Conservation (phyloP, 2,329 filamentous ascomycete genomes). For the Microdochium nivale region DNA sequence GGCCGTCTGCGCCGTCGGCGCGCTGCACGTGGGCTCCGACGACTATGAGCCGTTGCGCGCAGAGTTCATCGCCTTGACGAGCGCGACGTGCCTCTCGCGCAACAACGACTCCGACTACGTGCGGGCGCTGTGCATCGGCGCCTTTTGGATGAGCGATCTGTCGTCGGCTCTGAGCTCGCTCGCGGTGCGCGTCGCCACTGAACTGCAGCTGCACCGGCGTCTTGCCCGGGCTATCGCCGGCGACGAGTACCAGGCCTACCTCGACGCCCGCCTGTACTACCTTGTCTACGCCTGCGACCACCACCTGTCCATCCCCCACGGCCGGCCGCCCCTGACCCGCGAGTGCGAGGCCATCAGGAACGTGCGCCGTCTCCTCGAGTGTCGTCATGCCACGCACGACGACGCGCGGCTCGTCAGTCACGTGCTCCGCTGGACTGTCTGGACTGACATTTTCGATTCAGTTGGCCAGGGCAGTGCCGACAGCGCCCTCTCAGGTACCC, state of each 20-base stretch:
- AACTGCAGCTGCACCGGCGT: conserved; percentile 46
- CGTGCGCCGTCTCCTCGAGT: conserved; percentile 4
- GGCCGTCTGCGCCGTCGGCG: conserved; percentile 47
- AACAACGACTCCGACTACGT: conserved; percentile 49
- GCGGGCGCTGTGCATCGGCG: conserved; percentile 51
- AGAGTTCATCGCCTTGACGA: conserved; percentile 1
- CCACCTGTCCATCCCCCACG: conserved; percentile 55
- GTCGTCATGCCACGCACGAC: conserved; percentile 5
- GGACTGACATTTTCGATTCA: conserved; percentile 7
- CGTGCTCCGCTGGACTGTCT: conserved; percentile 7
- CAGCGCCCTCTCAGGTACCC: conserved; percentile 5
- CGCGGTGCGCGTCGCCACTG: conserved; percentile 48
- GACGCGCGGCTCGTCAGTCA: conserved; percentile 9
- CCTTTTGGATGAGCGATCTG: conserved; percentile 54
- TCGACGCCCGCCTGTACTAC: conserved; percentile 53
- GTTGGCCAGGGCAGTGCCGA: conserved; percentile 5
- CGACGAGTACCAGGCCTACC: conserved; percentile 34
- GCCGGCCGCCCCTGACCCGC: conserved; percentile 7
- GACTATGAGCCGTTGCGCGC: conserved; percentile 2
- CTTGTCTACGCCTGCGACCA: conserved; percentile 57
- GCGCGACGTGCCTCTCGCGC: conserved; percentile 9
- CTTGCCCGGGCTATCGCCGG: conserved; percentile 39
- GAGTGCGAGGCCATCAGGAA: conserved; percentile 5
- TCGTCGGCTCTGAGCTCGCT: conserved; percentile 49
- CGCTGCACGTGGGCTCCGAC: conserved; percentile 32